These are phyloP conservation scores for Rhododendron molle DNA, from an alignment of 148 eudicot species.

Conservation along the genomic window DNA sequence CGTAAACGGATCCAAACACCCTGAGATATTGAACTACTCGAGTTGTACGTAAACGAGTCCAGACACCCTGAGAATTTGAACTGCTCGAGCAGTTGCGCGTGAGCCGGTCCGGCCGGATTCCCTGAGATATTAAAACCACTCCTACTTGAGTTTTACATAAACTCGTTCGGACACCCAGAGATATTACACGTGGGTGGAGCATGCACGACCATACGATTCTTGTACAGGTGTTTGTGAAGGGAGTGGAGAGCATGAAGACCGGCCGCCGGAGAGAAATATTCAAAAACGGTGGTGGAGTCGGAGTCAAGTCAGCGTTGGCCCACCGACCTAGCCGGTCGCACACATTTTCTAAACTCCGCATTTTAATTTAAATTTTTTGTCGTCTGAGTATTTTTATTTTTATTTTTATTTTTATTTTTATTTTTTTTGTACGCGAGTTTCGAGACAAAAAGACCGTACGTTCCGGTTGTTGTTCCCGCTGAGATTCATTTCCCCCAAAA, in stretches of 20 bases:
- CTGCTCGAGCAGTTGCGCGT: too few species aligned
- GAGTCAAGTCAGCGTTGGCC: conserved; percentile 8
- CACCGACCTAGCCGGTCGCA: conserved; percentile 5
- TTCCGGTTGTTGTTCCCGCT: conserved; percentile 11
- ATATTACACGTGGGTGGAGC: neutral
- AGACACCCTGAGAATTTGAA: too few species aligned
- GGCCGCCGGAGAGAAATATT: neutral
- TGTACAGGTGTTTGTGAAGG: neutral
- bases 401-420: neutral
- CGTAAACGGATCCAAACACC: too few species aligned
- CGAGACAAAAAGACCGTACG: neutral
- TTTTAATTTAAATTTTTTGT: neutral
- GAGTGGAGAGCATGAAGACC: neutral
- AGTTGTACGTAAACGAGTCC: too few species aligned
- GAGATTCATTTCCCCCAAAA: neutral
- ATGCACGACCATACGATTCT: neutral
- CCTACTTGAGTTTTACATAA: neutral
- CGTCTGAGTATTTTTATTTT: neutral
- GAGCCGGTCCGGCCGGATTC: too few species aligned
- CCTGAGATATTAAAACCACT: too few species aligned
- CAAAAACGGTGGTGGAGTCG: neutral
- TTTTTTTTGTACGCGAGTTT: neutral
- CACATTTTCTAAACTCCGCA: neutral
- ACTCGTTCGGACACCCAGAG: too few species aligned
- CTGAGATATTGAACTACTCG: too few species aligned